Evolutionary conservation across 768 basidiomycete species (phyloP), one percentile per base, ranked within the genome.

Genomic region (Astraeus odoratus): DNA sequence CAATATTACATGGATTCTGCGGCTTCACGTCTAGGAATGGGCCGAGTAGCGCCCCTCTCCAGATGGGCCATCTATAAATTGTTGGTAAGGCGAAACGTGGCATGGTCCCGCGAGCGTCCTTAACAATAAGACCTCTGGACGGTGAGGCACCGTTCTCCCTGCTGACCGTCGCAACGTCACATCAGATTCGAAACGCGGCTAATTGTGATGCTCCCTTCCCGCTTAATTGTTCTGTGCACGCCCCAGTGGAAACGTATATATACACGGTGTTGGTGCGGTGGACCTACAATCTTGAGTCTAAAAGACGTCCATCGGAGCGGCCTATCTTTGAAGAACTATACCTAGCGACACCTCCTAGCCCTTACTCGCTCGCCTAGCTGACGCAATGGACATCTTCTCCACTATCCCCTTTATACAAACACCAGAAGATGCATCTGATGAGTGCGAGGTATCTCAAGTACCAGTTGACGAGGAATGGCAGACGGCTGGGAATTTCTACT

Each of bases 21-120:
- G 51, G 46, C 59, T 53, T 61, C 60, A 56, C 58, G 48, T 35
- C 51, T 35, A 40, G 34, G 40, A 42, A 53, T 54, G 44, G 51
- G 40, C 33, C 30, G 27, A 42, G 16, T 33, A 34, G 4, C n/a
- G n/a, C n/a, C n/a, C n/a, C n/a, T n/a, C n/a, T 27, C 29, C 20
- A 31, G 43, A 36, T 42, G 47, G 42, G 27, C 47, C 12, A 50
- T 50, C 44, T 25, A 39, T 20, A 53, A 34, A 5, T 30, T 19
- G 44, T 42, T 23, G 38, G 15, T 22, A 44, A 18, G 41, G 39
- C 15, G 23, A 25, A 31, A 29, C 22, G 38, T 26, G 42, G 16
- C 18, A 3, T 9, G 39, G 22, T 4, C 29, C 15, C 35, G n/a
- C 0, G 25, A 5, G 34, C 25, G 3, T 12, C 50, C 12, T 13